Conservation (phyloP, 495 filamentous ascomycete species). For the Cryomyces minteri region DNA sequence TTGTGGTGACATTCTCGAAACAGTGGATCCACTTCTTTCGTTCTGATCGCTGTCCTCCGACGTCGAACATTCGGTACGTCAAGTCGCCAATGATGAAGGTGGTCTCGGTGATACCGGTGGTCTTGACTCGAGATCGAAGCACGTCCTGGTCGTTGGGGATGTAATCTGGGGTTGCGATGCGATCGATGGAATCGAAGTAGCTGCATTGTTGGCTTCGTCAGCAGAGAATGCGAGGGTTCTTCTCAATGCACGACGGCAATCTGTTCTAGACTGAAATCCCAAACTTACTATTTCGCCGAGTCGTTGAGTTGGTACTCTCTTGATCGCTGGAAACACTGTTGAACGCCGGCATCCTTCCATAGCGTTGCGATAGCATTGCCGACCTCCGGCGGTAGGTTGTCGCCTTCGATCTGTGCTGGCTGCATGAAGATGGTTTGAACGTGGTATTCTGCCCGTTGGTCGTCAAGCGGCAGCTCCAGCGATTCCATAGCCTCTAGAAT, state of each 20-base stretch:
- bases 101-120: constrained; percentile 94
- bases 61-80: constrained; percentile 98
- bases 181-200: constrained; percentile 81
- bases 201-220: constrained; percentile 27
- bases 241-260: too few relatives aligned
- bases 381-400: constrained; percentile 43
- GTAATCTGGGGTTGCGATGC: constrained; percentile 72
- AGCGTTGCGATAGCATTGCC: constrained; percentile 63
- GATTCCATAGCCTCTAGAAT: constrained; percentile 82
- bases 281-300: constrained; percentile 75
- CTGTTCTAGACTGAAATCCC: too few relatives aligned
- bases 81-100: constrained; percentile 86
- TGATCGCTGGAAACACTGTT: constrained; percentile 68
- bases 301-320: constrained; percentile 96
- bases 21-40: constrained; percentile 99
- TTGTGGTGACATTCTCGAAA: constrained; percentile 88
- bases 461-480: constrained; percentile 55
- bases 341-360: constrained; percentile 72
- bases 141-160: constrained; percentile 95
- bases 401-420: constrained; percentile 16
- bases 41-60: constrained; percentile 91
- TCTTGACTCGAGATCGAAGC: constrained; percentile 76
- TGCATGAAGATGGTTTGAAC: constrained; percentile 36
- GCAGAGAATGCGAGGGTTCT: not conserved
- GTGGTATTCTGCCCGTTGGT: constrained; percentile 60